phyloP scores from a whole-genome alignment of 176 grass and related monocot genomes.

The Chloris gayana region DNA sequence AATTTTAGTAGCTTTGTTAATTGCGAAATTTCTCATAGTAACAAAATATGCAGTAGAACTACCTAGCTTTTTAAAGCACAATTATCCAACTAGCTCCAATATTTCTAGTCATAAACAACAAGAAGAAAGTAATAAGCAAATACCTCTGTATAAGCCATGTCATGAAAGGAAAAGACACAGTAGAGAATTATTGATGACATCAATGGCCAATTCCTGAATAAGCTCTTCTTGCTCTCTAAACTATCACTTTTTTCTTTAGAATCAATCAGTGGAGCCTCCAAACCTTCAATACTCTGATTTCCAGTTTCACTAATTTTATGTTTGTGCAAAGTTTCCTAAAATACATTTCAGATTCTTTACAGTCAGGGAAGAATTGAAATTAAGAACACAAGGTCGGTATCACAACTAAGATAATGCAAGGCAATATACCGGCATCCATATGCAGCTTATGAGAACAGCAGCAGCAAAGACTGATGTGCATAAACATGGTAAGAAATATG shows the following conservation, averaged over 20 bases:
- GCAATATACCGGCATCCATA: constrained; percentile 84
- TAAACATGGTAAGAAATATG: constrained; percentile 90
- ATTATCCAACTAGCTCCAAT: background rate
- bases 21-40: too few relatives aligned
- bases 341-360: constrained; percentile 30
- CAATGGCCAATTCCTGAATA: constrained; percentile 95
- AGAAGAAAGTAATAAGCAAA: background rate
- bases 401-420: constrained; percentile 5
- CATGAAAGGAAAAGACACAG: constrained; percentile 84
- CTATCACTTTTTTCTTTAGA: constrained; percentile 43
- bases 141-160: constrained; percentile 92
- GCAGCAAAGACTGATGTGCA: constrained; percentile 69
- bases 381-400: constrained; percentile 2
- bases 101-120: background rate
- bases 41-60: background rate
- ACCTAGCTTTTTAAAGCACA: constrained; percentile 12
- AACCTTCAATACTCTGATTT: constrained; percentile 48
- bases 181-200: constrained; percentile 95
- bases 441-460: constrained; percentile 74
- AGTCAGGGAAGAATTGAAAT: background rate
- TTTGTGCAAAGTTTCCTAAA: constrained; percentile 85
- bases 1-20: too few relatives aligned
- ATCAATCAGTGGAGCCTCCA: constrained; percentile 60
- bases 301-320: constrained; percentile 45
- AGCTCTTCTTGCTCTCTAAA: constrained; percentile 48